phyloP scores from a whole-genome alignment of 805 yeast genomes.

The Lipomyces orientalis region DNA sequence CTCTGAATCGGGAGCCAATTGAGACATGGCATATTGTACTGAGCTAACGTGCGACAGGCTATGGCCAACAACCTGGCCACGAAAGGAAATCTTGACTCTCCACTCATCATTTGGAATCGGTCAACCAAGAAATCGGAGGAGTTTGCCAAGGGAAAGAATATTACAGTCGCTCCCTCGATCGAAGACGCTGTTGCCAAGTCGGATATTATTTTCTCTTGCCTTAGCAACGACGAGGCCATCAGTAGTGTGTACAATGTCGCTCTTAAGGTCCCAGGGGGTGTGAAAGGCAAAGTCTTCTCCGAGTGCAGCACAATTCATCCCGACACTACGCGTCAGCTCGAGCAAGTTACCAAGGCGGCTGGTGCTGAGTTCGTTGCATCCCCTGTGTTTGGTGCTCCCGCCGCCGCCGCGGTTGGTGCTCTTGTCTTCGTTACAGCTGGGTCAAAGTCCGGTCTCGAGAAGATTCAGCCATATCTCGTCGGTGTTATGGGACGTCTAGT shows the following conservation, averaged over 20 bases:
- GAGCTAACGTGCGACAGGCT: slow-evolving; percentile 21
- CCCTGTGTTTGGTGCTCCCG: slow-evolving; percentile 44
- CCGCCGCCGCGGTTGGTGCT: slow-evolving; percentile 40
- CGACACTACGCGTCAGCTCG: slow-evolving; percentile 37
- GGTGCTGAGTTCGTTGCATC: slow-evolving; percentile 40
- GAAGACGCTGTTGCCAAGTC: slow-evolving; percentile 35
- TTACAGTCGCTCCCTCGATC: slow-evolving; percentile 20
- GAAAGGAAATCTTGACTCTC: slow-evolving; percentile 32
- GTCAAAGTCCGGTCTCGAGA: slow-evolving; percentile 35
- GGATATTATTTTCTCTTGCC: slow-evolving; percentile 37
- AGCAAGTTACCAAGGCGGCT: slow-evolving; percentile 22
- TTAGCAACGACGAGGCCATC: slow-evolving; percentile 35
- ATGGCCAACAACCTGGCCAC: slow-evolving; percentile 35
- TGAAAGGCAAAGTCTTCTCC: slow-evolving; percentile 39
- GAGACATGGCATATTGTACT: background rate
- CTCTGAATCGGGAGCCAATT: background rate
- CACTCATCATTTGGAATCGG: slow-evolving; percentile 38
- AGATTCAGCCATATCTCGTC: slow-evolving; percentile 37
- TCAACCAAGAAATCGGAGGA: slow-evolving; percentile 22
- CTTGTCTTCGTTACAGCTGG: slow-evolving; percentile 42
- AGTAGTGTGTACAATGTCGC: slow-evolving; percentile 27
- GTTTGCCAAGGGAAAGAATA: slow-evolving; percentile 25
- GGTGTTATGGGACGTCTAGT: slow-evolving; percentile 42
- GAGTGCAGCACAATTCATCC: slow-evolving; percentile 44
- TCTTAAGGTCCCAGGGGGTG: slow-evolving; percentile 27